phyloP scores from a whole-genome alignment of 2,329 filamentous ascomycete species.

The Penicillium sclerotiorum region DNA sequence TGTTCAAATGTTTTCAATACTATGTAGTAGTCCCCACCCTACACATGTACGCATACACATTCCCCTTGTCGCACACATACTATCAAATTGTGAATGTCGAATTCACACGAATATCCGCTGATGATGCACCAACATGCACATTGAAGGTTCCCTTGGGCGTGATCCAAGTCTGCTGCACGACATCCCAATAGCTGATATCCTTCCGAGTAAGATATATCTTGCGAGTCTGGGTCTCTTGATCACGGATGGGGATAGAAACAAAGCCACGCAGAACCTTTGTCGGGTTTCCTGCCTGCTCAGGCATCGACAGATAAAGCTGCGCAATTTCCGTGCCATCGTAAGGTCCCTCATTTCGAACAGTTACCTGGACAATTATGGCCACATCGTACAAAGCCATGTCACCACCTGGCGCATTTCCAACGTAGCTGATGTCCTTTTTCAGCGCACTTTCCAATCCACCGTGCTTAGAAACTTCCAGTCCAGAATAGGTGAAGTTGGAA shows the following conservation, averaged over 20 bases:
- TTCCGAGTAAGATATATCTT: slow-evolving; percentile 48
- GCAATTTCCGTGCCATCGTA: slow-evolving; percentile 57
- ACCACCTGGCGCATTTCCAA: slow-evolving; percentile 44
- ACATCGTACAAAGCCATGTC: slow-evolving; percentile 55
- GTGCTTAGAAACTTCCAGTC: slow-evolving; percentile 39
- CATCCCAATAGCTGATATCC: slow-evolving; percentile 42
- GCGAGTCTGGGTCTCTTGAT: slow-evolving; percentile 37
- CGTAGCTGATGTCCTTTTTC: slow-evolving; percentile 37
- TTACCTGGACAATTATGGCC: slow-evolving; percentile 26
- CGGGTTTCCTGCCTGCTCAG: slow-evolving; percentile 24
- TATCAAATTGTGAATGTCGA: slow-evolving; percentile 10
- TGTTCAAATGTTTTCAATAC: not conserved
- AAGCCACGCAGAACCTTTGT: slow-evolving; percentile 53
- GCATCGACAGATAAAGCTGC: slow-evolving; percentile 60
- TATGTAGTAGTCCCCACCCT: not conserved
- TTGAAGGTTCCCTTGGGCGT: slow-evolving; percentile 25
- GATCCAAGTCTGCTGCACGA: slow-evolving; percentile 35
- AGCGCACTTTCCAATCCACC: not conserved
- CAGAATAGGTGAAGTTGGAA: slow-evolving; percentile 55
- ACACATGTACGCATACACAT: too few species aligned
- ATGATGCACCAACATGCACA: slow-evolving; percentile 27
- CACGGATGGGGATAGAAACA: slow-evolving; percentile 48
- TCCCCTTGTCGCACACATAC: not conserved
- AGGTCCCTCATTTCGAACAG: not conserved
- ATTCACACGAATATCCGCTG: slow-evolving; percentile 21